Evolutionary conservation across 2,329 filamentous ascomycete genomes (phyloP), one percentile per base, ranked within the genome.

Genomic region (Ceratocystis variospora): DNA sequence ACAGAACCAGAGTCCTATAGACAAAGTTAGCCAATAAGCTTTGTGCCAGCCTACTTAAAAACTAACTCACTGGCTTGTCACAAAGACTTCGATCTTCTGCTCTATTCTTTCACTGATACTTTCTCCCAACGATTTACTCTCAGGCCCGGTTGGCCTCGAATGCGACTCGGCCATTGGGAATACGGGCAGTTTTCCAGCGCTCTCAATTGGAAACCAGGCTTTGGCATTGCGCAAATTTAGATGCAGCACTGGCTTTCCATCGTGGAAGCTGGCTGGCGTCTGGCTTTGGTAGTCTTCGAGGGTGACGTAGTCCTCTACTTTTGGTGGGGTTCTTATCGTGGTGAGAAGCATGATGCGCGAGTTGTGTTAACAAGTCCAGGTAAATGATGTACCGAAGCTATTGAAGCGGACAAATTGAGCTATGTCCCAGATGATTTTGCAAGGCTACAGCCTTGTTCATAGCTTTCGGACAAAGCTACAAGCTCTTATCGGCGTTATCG

Each of bases 251-350:
- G 88, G 84, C 72, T 87, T 89, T 33, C 83, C 83, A 70, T 81
- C 83, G 71, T 86, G 87, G 76, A 92, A 93, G 53, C 83, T 87
- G 67, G 80, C 79, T 0, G 89, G 89, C 0, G 89, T 93, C 72
- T 86, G 84, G 64, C 84, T 79, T 73, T 90, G 83, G 73, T 90
- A 88, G 68, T 89, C 85, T 67, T 80, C 77, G 59, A 92, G 80
- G 3, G 82, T 77, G 44, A 81, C 84, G 75, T 85, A 92, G 72
- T 85, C 82, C 45, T 78, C 78, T 15, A 79, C 72, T 17, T 79
- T 76, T 4, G 87, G 87, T 33, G 83, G 77, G 2, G 76, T 76
- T 62, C 79, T 79, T 59, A 89, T 82, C 0, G 82, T 84, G 3
- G 80, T 82, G 41, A 80, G 77, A 61, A 80, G 72, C 67, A 68